These are phyloP conservation scores for Huiozyma naganishii DNA, from an alignment of 805 yeast species.

Conservation along the genomic window DNA sequence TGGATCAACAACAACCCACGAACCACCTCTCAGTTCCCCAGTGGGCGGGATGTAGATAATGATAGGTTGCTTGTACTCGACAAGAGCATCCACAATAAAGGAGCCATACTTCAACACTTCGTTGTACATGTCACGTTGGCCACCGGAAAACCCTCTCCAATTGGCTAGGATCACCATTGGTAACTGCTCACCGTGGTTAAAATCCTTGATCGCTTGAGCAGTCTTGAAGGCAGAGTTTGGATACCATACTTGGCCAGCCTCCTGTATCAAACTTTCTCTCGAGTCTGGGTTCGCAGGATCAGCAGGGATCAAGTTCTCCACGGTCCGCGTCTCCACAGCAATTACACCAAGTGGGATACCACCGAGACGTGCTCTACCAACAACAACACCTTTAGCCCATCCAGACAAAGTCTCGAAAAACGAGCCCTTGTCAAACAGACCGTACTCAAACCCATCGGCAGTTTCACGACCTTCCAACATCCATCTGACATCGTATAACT, in stretches of 20 bases:
- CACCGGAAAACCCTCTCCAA: conserved; percentile 99
- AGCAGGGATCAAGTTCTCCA: conserved; percentile 89
- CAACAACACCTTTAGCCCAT: conserved; percentile 98
- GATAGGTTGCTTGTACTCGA: conserved; percentile 92
- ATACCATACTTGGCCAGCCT: conserved; percentile 99
- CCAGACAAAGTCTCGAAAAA: conserved; percentile 95
- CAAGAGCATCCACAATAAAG: conserved; percentile 92
- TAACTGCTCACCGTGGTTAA: conserved; percentile 95
- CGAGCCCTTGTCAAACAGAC: conserved; percentile 85
- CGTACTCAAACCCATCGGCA: conserved; percentile 62
- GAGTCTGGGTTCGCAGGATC: conserved; percentile 98
- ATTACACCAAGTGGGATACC: conserved; percentile 98
- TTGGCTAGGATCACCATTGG: conserved; percentile 96
- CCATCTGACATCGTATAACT: conserved; percentile 87
- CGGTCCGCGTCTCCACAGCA: conserved; percentile 85
- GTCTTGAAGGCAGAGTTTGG: conserved; percentile 99
- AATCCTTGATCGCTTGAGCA: conserved; percentile 95
- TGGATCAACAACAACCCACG: conserved; percentile 99
- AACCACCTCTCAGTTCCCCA: conserved; percentile 99
- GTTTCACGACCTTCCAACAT: conserved; percentile 74
- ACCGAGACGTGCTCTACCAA: conserved; percentile 97
- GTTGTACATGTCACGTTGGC: conserved; percentile 98
- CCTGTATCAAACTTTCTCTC: conserved; percentile 76
- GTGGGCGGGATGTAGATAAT: conserved; percentile 95
- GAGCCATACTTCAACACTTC: conserved; percentile 97